These are phyloP conservation scores for Salmacisia buchloeana DNA, from an alignment of 1,284 basidiomycete genomes.

Conservation along the genomic window DNA sequence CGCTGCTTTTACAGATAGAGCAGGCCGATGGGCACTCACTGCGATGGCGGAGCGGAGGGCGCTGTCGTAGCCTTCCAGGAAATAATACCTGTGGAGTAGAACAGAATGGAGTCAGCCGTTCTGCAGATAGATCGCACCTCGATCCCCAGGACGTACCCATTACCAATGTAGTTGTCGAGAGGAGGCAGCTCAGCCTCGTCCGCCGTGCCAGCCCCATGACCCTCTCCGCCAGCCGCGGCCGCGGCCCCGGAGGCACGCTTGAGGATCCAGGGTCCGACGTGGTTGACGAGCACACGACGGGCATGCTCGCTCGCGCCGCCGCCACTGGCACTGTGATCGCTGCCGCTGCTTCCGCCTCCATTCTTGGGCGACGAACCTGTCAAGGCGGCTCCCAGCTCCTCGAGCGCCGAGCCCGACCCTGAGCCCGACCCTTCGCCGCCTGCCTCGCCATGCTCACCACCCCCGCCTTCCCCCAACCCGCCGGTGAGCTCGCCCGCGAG, in stretches of 20 bases:
- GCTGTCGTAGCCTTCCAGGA: constrained; percentile 26
- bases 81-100: too few relatives aligned
- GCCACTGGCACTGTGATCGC: too few relatives aligned
- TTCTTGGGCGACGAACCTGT: too few relatives aligned
- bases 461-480: neutral
- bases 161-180: neutral
- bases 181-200: neutral
- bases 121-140: too few relatives aligned
- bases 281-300: neutral
- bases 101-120: too few relatives aligned
- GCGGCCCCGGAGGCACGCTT: neutral
- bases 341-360: too few relatives aligned
- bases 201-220: neutral
- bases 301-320: neutral
- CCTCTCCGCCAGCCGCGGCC: neutral
- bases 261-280: neutral
- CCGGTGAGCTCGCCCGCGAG: neutral
- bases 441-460: neutral
- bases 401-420: too few relatives aligned
- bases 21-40: too few relatives aligned
- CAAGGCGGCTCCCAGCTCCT: too few relatives aligned
- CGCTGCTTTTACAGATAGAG: too few relatives aligned
- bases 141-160: too few relatives aligned
- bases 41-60: constrained; percentile 32
- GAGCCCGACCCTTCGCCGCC: too few relatives aligned